These are phyloP conservation scores for Entoloma clypeatum DNA, from an alignment of 1,284 basidiomycete species.

Conservation along the genomic window DNA sequence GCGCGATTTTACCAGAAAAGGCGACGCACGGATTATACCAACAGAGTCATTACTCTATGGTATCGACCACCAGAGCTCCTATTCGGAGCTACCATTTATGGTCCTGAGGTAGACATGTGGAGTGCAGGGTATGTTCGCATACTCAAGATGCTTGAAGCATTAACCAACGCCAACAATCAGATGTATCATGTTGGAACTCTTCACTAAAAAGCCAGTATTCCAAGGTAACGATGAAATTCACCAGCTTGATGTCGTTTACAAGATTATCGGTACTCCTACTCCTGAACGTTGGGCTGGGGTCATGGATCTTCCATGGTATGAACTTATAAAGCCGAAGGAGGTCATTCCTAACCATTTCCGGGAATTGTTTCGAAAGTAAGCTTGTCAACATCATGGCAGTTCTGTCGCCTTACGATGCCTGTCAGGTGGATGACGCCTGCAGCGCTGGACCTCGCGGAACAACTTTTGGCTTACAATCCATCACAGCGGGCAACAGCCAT, in stretches of 20 bases:
- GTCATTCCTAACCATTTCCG: conserved; percentile 69
- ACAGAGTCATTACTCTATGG: conserved; percentile 98
- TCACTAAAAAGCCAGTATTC: conserved; percentile 91
- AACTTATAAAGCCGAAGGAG: conserved; percentile 90
- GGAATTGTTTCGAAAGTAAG: conserved; percentile 76
- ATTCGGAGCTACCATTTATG: conserved; percentile 95
- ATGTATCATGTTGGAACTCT: conserved; percentile 98
- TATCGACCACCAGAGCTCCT: conserved; percentile 96
- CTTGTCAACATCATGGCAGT: conserved; percentile 10
- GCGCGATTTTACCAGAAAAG: conserved; percentile 95
- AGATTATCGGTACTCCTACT: conserved; percentile 85
- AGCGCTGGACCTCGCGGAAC: conserved; percentile 82
- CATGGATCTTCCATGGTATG: conserved; percentile 92
- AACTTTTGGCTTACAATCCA: conserved; percentile 84
- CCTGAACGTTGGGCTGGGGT: conserved; percentile 82
- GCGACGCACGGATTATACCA: conserved; percentile 90
- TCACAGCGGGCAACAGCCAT: conserved; percentile 70
- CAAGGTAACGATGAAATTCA: conserved; percentile 97
- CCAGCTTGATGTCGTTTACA: conserved; percentile 91
- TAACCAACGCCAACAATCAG: conserved; percentile 38
- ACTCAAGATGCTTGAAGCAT: background rate
- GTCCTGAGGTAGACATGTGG: conserved; percentile 99
- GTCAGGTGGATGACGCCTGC: conserved; percentile 78
- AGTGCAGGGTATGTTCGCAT: conserved; percentile 80
- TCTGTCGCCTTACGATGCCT: background rate